Base-by-base conservation (phyloP, 1,284 basidiomycete species). In the Coniferiporia sulphurascens region DNA sequence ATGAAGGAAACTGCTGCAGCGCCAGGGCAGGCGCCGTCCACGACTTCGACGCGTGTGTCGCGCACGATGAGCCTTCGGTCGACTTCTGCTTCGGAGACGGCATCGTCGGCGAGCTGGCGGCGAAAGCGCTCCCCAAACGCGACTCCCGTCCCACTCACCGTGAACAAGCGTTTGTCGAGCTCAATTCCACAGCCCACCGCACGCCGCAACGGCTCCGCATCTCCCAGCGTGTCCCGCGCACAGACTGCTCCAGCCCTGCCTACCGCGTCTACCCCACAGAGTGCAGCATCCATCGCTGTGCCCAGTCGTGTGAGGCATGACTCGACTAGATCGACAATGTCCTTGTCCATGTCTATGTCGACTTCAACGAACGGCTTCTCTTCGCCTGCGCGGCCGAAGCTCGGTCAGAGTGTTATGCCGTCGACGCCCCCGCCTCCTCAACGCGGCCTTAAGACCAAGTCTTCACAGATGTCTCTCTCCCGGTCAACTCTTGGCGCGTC, bases 101-200 rank as follows among this genome's bases (percentile, higher is more conserved):
- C 38, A 21, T 52, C 51, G 34, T 35, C 38, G 9, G 46, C 48
- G 21, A 22, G 48, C 5, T 51, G 41, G n/a, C 17, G 38, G 41
- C 36, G 27, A 2, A 52, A 51, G 34, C 54, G 59, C 27, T 67
- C 65, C 19, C 67, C 66, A 12, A 66, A 68, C 55, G 66, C 66
- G 45, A 68, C 68, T 4, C 67, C 67, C 17, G 48, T 66, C 15
- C 57, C 58, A 12, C 55, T 62, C 27, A 36, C 56, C 17, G 48
- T 53, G 41, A 49, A 55, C 41, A 62, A 63, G 43, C 63, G 60
- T 36, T 57, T 68, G 1, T 63, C 62, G 7, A 64, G 60, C 51
- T 59, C 66, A 35, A 67, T 66, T 19, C 65, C 61, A 21, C 61
- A 19, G 52, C 48, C 44, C 45, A 9, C 38, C 8, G 41, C 22